phyloP scores from a whole-genome alignment of 495 filamentous ascomycete species.

The Immersiella caudata region DNA sequence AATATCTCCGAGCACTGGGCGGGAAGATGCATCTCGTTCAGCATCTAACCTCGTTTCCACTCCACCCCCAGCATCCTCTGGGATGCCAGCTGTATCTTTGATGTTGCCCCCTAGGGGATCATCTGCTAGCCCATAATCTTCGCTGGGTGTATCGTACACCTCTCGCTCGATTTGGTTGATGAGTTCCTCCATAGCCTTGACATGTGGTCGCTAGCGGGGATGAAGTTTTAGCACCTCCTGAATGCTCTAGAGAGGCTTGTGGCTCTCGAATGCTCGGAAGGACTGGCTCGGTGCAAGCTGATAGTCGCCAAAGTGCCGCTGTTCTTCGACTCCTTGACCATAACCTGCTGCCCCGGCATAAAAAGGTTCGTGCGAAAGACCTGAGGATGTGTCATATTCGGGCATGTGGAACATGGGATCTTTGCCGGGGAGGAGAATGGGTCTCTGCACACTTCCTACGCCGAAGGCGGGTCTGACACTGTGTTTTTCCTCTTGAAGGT shows the following conservation, averaged over 20 bases:
- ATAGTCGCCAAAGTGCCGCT: background rate
- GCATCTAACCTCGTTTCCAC: background rate
- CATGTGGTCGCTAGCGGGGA: background rate
- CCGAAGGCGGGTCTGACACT: background rate
- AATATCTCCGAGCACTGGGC: background rate
- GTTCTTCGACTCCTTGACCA: background rate
- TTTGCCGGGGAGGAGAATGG: background rate
- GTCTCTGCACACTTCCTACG: background rate
- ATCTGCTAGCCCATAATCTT: background rate
- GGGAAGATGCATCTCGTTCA: background rate
- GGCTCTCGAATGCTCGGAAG: background rate
- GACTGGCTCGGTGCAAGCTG: background rate
- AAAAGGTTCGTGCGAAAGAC: background rate
- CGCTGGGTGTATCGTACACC: background rate
- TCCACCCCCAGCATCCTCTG: background rate
- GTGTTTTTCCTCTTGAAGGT: background rate
- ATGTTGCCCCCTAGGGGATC: background rate
- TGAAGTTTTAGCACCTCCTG: background rate
- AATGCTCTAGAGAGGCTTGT: background rate
- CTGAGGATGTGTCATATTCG: background rate
- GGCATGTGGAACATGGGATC: background rate
- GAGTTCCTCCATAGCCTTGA: constrained; percentile 1
- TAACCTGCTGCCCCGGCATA: background rate
- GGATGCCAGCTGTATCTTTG: background rate
- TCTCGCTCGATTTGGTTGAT: constrained; percentile 7